phyloP scores from a whole-genome alignment of 306 rosid species.

The Gastrolobium villosum region DNA sequence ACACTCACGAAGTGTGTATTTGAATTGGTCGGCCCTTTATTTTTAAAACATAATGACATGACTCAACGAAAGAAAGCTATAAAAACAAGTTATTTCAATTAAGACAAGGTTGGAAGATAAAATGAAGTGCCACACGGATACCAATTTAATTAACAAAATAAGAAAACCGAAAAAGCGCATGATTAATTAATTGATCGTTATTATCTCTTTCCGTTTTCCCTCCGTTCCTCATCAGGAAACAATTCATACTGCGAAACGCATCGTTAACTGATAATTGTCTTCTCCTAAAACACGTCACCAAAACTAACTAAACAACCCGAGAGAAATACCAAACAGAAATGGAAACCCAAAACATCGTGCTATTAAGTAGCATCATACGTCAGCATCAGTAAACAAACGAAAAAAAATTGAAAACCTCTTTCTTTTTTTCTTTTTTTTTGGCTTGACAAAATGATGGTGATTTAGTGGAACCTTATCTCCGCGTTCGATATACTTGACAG shows the following conservation, averaged over 20 bases:
- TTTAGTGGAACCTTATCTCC: conserved; percentile 76
- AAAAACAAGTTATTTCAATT: too few species aligned
- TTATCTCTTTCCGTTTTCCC: not conserved
- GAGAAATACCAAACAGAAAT: conserved; percentile 36
- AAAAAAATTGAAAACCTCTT: not conserved
- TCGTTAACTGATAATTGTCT: not conserved
- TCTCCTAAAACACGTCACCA: conserved; percentile 9
- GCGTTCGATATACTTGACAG: conserved; percentile 92
- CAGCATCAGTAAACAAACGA: conserved; percentile 19
- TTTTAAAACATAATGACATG: too few species aligned
- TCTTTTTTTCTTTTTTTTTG: not conserved
- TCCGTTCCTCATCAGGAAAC: conserved; percentile 27
- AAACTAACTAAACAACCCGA: conserved; percentile 22
- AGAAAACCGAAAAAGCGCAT: not conserved
- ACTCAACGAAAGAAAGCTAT: too few species aligned
- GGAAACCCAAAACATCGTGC: conserved; percentile 27
- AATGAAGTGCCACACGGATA: not conserved
- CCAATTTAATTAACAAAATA: not conserved
- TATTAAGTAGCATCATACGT: not conserved
- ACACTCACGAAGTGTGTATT: too few species aligned
- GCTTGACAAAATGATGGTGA: not conserved
- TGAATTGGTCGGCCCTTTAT: too few species aligned
- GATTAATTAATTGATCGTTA: too few species aligned
- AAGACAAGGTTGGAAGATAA: not conserved
- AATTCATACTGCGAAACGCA: conserved; percentile 28